Conservation (phyloP, 306 rosid genomes). For the Biancaea sappan region DNA sequence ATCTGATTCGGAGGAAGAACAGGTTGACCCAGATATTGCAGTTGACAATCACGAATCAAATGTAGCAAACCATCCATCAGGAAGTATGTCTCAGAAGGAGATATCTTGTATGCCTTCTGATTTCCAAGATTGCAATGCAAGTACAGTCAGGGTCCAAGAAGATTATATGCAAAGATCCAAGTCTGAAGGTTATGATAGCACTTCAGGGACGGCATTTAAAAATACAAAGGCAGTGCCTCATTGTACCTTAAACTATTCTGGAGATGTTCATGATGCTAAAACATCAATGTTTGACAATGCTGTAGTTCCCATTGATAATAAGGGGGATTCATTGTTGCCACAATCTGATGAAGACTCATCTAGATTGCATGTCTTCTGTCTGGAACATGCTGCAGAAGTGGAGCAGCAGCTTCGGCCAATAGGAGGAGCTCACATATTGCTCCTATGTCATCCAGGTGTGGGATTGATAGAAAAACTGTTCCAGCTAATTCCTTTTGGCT, state of each 20-base stretch:
- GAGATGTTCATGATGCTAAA: conserved; percentile 51
- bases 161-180: background rate
- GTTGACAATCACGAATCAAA: conserved; percentile 46
- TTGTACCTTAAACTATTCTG: conserved; percentile 41
- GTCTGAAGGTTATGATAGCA: conserved; percentile 46
- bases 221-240: conserved; percentile 44
- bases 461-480: conserved; percentile 29
- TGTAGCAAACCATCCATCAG: conserved; percentile 48
- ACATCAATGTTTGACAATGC: conserved; percentile 49
- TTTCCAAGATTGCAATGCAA: conserved; percentile 39
- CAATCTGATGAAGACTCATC: conserved; percentile 77
- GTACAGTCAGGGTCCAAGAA: conserved; percentile 29
- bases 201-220: conserved; percentile 47
- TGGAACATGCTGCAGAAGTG: conserved; percentile 92
- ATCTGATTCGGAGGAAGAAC: conserved; percentile 91
- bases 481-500: background rate
- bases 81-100: conserved; percentile 39
- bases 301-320: conserved; percentile 39
- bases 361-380: conserved; percentile 95
- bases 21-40: conserved; percentile 46
- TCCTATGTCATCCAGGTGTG: conserved; percentile 97
- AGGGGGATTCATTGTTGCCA: conserved; percentile 49
- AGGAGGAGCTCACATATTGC: conserved; percentile 84
- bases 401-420: conserved; percentile 86
- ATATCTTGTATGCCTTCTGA: conserved; percentile 48